phyloP scores from a whole-genome alignment of 2,329 filamentous ascomycete genomes.

The Ophiostoma tasmaniense region DNA sequence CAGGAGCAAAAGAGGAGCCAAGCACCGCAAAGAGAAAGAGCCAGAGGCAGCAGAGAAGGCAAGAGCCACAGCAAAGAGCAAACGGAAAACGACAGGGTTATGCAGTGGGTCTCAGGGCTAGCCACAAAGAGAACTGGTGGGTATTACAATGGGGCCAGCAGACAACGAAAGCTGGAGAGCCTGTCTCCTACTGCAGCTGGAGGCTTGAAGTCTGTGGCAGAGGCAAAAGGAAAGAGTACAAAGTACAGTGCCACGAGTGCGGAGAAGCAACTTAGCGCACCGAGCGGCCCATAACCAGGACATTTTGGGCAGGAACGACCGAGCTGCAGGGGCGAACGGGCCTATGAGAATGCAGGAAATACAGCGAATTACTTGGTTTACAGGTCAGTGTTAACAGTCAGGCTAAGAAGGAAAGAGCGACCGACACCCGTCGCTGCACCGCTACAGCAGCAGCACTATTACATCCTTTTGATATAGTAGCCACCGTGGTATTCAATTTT shows the following conservation, averaged over 20 bases:
- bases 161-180: background rate
- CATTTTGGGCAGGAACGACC: background rate
- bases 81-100: background rate
- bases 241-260: background rate
- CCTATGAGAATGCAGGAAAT: background rate
- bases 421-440: background rate
- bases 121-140: background rate
- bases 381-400: background rate
- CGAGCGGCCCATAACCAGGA: background rate
- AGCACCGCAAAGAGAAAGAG: background rate
- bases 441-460: background rate
- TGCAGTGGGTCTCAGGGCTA: background rate
- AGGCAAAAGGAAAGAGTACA: no score
- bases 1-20: background rate
- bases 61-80: background rate
- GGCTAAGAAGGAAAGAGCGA: background rate
- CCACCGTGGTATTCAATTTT: background rate
- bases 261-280: conserved; percentile 10
- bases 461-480: background rate
- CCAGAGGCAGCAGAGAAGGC: background rate
- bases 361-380: background rate
- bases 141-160: background rate
- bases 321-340: background rate
- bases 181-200: background rate
- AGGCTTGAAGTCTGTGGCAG: background rate